These are phyloP conservation scores for Colletotrichum trifolii DNA, from an alignment of 2,329 filamentous ascomycete genomes.

Conservation along the genomic window DNA sequence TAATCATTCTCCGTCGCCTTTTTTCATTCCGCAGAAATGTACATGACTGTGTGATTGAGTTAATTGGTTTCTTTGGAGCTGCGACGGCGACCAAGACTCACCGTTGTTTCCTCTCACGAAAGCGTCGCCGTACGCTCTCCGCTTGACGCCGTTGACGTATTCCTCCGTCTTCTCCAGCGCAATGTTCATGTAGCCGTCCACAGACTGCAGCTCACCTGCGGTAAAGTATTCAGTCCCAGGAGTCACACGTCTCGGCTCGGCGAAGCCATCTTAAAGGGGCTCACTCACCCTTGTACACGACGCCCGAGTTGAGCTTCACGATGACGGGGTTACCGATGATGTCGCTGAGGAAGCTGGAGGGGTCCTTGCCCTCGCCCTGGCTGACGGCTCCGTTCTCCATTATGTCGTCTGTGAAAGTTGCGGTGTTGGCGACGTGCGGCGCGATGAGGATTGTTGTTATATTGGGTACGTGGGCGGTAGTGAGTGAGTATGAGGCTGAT, in stretches of 20 bases:
- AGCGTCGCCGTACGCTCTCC: slow-evolving; percentile 89
- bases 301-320: slow-evolving; percentile 98
- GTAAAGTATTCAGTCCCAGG: too few species aligned
- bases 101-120: slow-evolving; percentile 98
- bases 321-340: slow-evolving; percentile 95
- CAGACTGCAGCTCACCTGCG: slow-evolving; percentile 91
- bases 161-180: slow-evolving; percentile 96
- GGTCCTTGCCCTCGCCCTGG: slow-evolving; percentile 84
- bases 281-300: slow-evolving; percentile 89
- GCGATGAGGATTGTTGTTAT: neutral
- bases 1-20: neutral
- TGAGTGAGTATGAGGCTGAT: slow-evolving; percentile 21
- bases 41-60: slow-evolving; percentile 66
- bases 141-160: slow-evolving; percentile 85
- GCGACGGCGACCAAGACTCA: slow-evolving; percentile 51
- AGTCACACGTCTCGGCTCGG: neutral
- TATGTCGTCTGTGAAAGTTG: slow-evolving; percentile 31
- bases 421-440: neutral
- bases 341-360: slow-evolving; percentile 90
- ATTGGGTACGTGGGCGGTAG: neutral
- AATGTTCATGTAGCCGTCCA: slow-evolving; percentile 99
- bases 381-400: slow-evolving; percentile 81
- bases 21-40: slow-evolving; percentile 72
- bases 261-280: neutral
- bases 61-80: neutral